Conservation (phyloP, 768 basidiomycete species). For the Vararia minispora region DNA sequence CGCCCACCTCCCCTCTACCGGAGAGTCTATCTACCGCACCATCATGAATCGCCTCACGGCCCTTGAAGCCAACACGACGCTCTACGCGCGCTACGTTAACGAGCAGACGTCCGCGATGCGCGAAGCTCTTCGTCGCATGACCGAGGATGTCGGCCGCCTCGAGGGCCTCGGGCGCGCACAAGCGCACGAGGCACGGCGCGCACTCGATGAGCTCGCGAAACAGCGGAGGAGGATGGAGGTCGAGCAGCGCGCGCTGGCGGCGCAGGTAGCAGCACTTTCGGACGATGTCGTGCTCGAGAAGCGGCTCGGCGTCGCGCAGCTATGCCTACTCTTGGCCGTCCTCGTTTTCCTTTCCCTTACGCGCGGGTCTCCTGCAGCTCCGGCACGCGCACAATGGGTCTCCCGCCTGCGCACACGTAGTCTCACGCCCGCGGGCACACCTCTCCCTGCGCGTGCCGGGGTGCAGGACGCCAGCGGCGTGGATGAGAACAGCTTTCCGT, state of each 20-base stretch:
- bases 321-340: constrained; percentile 73
- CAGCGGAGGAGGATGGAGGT: constrained; percentile 55
- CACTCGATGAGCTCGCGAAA: constrained; percentile 55
- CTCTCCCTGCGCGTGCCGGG: neutral
- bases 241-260: constrained; percentile 60
- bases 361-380: constrained; percentile 41
- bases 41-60: constrained; percentile 89
- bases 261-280: constrained; percentile 61
- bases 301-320: constrained; percentile 78
- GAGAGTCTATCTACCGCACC: constrained; percentile 89
- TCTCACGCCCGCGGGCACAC: constrained; percentile 6
- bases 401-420: constrained; percentile 26
- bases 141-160: constrained; percentile 67
- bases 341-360: constrained; percentile 83
- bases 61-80: constrained; percentile 79
- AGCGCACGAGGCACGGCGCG: constrained; percentile 51
- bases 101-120: constrained; percentile 75
- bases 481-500: neutral
- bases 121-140: constrained; percentile 60
- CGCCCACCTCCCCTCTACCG: constrained; percentile 18
- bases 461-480: too few species aligned
- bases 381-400: constrained; percentile 26
- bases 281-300: constrained; percentile 89
- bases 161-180: constrained; percentile 69
- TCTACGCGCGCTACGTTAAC: constrained; percentile 79